Evolutionary conservation across 106 monocot genomes (phyloP).

Genomic region (Allium fistulosum): DNA sequence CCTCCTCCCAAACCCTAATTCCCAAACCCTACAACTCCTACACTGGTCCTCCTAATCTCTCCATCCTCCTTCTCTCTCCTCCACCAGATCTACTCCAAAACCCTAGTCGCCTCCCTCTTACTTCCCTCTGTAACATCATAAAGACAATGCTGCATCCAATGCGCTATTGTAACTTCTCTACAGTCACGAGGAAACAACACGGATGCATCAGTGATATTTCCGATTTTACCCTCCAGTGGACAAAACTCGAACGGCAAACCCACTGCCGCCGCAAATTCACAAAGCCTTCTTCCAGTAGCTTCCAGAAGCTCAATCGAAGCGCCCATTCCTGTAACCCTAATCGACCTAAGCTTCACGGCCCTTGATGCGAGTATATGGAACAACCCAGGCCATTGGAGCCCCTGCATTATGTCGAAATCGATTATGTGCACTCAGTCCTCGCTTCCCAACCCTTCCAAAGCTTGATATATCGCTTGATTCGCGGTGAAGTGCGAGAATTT

Average conservation of each 20-base stretch:
- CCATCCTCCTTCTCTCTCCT: too few species aligned
- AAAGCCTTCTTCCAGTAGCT: constrained; percentile 38
- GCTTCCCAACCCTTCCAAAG: constrained; percentile 19
- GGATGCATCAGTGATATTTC: constrained; percentile 19
- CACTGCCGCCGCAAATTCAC: constrained; percentile 55
- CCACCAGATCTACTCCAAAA: too few species aligned
- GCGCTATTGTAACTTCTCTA: constrained; percentile 34
- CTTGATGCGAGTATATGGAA: constrained; percentile 56
- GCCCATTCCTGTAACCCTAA: constrained; percentile 51
- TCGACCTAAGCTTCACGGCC: constrained; percentile 17
- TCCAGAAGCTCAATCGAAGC: constrained; percentile 38
- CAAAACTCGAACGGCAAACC: constrained; percentile 52
- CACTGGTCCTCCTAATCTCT: too few species aligned
- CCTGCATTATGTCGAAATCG: constrained; percentile 64
- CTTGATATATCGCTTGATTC: constrained; percentile 26
- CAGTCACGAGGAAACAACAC: constrained; percentile 10
- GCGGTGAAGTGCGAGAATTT: constrained; percentile 35
- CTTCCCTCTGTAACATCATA: constrained; percentile 60
- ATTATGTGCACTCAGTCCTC: constrained; percentile 46
- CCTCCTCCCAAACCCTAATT: too few species aligned
- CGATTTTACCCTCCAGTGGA: constrained; percentile 42
- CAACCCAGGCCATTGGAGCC: constrained; percentile 54
- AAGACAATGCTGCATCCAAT: constrained; percentile 59
- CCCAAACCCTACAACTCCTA: too few species aligned
- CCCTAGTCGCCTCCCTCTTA: too few species aligned